These are phyloP conservation scores for Coprinopsis marcescibilis DNA, from an alignment of 768 basidiomycete species.

Conservation along the genomic window DNA sequence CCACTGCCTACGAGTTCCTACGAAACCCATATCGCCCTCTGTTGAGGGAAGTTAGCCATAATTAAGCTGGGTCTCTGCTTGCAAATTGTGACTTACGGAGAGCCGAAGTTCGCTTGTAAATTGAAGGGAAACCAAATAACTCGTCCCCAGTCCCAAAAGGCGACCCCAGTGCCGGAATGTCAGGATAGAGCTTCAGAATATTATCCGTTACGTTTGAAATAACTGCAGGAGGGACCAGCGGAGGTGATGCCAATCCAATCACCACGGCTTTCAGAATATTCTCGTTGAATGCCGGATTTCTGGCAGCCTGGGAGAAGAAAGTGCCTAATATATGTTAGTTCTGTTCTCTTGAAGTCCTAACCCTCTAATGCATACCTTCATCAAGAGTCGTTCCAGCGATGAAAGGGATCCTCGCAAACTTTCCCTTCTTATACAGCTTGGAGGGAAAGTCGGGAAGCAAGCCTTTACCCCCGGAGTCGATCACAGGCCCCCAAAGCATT, in stretches of 20 bases:
- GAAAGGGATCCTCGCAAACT: slow-evolving; percentile 33
- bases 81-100: slow-evolving; percentile 20
- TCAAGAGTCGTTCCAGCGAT: slow-evolving; percentile 40
- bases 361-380: slow-evolving; percentile 37
- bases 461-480: slow-evolving; percentile 34
- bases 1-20: slow-evolving; percentile 32
- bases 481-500: slow-evolving; percentile 28
- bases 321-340: too few species aligned
- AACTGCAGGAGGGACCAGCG: slow-evolving; percentile 12
- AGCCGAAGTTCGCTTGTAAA: slow-evolving; percentile 27
- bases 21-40: slow-evolving; percentile 36
- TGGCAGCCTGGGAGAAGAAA: neutral
- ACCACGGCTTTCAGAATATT: neutral
- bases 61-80: too few species aligned
- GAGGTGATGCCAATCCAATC: neutral
- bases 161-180: slow-evolving; percentile 35
- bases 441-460: slow-evolving; percentile 36
- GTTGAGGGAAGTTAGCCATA: neutral
- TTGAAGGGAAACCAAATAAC: slow-evolving; percentile 33
- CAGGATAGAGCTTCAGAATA: slow-evolving; percentile 35
- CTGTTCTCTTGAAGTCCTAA: neutral
- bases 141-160: slow-evolving; percentile 42
- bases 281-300: neutral
- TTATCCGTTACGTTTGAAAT: slow-evolving; percentile 18
- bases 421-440: slow-evolving; percentile 19